These are phyloP conservation scores for Mycosarcoma mackinlayi DNA, from an alignment of 1,284 basidiomycete species.

Conservation along the genomic window DNA sequence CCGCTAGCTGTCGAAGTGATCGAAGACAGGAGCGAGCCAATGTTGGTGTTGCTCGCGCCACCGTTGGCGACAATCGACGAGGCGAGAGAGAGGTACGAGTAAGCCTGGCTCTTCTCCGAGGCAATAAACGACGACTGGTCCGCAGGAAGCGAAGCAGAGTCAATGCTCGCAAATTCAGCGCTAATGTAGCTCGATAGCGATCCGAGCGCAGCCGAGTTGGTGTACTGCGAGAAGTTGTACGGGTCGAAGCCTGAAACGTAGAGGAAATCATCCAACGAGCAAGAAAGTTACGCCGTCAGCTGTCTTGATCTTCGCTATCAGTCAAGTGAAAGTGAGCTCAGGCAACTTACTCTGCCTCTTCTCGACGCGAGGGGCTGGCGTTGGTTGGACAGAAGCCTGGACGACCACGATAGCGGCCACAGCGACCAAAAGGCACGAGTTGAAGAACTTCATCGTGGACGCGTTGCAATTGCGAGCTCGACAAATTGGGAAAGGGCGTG, in stretches of 20 bases:
- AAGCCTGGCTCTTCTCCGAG: conserved; percentile 19
- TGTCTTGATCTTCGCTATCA: background rate
- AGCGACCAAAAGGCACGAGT: conserved; percentile 27
- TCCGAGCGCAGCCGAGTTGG: conserved; percentile 19
- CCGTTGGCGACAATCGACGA: conserved; percentile 30
- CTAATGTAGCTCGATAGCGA: conserved; percentile 32
- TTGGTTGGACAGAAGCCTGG: conserved; percentile 32
- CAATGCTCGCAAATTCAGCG: conserved; percentile 17
- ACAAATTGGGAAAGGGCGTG: background rate
- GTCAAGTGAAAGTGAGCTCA: background rate
- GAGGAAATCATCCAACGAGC: background rate
- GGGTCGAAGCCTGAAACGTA: conserved; percentile 28
- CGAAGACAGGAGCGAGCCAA: conserved; percentile 16
- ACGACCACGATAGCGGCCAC: conserved; percentile 25
- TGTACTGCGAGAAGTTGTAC: conserved; percentile 39
- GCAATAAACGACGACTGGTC: conserved; percentile 22
- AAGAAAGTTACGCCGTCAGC: background rate
- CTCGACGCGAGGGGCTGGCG: conserved; percentile 31
- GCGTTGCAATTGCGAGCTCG: background rate
- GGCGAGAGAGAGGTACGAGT: conserved; percentile 40
- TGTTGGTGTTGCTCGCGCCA: conserved; percentile 20
- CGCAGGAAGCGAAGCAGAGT: conserved; percentile 10
- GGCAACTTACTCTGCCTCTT: conserved; percentile 35
- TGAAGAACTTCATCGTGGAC: conserved; percentile 29
- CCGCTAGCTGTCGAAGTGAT: conserved; percentile 2